Evolutionary conservation across 2,329 filamentous ascomycete species (phyloP), one percentile per base, ranked within the genome.

Genomic region (Cladosporium sphaerospermum): DNA sequence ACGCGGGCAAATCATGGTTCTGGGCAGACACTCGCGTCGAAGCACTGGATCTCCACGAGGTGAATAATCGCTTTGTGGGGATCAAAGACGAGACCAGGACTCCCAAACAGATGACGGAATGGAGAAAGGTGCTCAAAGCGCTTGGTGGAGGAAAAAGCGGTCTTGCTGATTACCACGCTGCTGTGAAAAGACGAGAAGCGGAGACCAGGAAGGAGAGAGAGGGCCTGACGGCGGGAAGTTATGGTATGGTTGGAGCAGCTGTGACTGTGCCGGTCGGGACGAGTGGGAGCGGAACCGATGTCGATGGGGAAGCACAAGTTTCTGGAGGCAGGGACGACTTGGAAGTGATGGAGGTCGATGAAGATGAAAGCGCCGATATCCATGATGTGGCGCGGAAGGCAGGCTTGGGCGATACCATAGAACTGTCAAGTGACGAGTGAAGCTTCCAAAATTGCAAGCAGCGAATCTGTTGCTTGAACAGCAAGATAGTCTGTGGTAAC

Each of bases 11-110:
- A 23, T 65, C 67, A 0, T 84, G 80, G 80, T 81, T 77, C 62
- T 82, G 78, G 75, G 79, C 73, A 0, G 80, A 84, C 49, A 71
- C 71, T 18, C 73, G 81, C 1, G 75, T 75, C 0, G 76, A 83
- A 45, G 77, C 79, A 0, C 71, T 84, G 0, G 78, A 78, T 28
- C 61, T 84, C 5, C 74, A 75, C 28, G 75, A 75, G 3, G 64
- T 83, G 36, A 83, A 82, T 55, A 77, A 76, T 1, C 61, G 75
- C 1, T 77, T 79, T 31, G 74, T 79, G 4, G 72, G 77, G 2
- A 10, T 28, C 11, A 56, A 56, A 18, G 53, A 62, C 34, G 44
- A 45, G 1, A 51, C n/a, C n/a, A 33, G 58, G 9, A 40, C 14
- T 6, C 45, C 28, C 19, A 45, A 52, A 23, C 56, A 63, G 41